A percentile compares a stretch with the other conserved stretches of the same genome.
phyloP scores from a whole-genome alignment of 257 asterid genomes.

The Gentiana straminea region DNA sequence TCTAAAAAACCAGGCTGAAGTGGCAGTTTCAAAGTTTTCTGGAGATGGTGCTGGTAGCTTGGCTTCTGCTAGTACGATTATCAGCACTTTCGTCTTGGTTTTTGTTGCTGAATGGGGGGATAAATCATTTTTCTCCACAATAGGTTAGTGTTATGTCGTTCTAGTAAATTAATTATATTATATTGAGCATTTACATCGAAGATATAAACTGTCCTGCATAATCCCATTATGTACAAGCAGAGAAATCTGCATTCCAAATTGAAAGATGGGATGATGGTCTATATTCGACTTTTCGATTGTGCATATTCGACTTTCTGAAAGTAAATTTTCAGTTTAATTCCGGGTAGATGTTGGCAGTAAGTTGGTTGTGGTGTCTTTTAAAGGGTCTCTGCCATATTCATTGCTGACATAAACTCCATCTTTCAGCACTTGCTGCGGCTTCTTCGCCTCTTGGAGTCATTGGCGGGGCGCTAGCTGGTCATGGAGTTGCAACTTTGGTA shows the following conservation, averaged over 20 bases:
- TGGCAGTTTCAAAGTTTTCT: slow-evolving; percentile 80
- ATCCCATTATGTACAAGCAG: no score
- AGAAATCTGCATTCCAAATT: not conserved
- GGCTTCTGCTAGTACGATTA: slow-evolving; percentile 66
- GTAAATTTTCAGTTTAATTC: no score
- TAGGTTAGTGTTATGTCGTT: slow-evolving; percentile 33
- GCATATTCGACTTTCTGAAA: no score
- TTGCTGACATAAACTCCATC: slow-evolving; percentile 10
- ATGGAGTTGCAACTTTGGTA: slow-evolving; percentile 87
- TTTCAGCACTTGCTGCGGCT: slow-evolving; percentile 95
- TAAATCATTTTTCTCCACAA: slow-evolving; percentile 89
- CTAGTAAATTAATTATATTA: not conserved
- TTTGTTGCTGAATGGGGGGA: slow-evolving; percentile 99
- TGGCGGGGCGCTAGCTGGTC: slow-evolving; percentile 97
- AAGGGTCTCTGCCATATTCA: not conserved
- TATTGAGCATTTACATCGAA: not conserved
- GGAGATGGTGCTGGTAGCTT: slow-evolving; percentile 82
- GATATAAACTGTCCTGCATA: not conserved
- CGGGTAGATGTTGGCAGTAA: no score
- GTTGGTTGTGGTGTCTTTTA: not conserved
- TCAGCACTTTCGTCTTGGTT: slow-evolving; percentile 77
- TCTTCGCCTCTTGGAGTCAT: slow-evolving; percentile 97
- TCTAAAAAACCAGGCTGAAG: slow-evolving; percentile 51
- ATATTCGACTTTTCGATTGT: no score
- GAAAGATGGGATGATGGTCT: not conserved